These are phyloP conservation scores for Tagetes erecta DNA, from an alignment of 129 eudicot species.

Conservation along the genomic window DNA sequence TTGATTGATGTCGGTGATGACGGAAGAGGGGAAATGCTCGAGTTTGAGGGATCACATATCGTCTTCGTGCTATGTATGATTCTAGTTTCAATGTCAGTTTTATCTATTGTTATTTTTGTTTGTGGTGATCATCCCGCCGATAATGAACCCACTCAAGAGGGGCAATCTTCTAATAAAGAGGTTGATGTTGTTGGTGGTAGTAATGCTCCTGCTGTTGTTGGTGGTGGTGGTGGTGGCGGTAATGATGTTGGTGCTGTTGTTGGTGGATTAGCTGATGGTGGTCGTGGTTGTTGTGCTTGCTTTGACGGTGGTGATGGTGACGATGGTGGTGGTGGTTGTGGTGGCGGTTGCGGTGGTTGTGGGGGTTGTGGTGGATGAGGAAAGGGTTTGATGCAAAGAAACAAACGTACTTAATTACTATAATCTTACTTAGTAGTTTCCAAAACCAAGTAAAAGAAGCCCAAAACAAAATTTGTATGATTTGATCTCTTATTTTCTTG, in stretches of 20 bases:
- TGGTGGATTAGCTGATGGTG: background rate
- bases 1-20: constrained; percentile 4
- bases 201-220: background rate
- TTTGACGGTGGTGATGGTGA: background rate
- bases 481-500: background rate
- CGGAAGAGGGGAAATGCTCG: background rate
- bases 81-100: background rate
- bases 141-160: background rate
- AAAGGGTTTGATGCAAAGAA: background rate
- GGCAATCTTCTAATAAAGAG: background rate
- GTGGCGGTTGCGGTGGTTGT: background rate
- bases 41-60: background rate
- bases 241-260: background rate
- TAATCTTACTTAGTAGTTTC: background rate
- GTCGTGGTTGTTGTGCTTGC: background rate
- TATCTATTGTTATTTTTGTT: constrained; percentile 7
- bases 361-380: constrained; percentile 1
- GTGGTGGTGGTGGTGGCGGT: background rate
- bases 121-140: background rate
- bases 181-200: background rate
- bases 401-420: no score
- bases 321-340: background rate
- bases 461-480: background rate
- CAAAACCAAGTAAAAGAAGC: background rate
- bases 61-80: constrained; percentile 12